phyloP scores from a whole-genome alignment of 805 yeast genomes.

The Dipodascus albidus region DNA sequence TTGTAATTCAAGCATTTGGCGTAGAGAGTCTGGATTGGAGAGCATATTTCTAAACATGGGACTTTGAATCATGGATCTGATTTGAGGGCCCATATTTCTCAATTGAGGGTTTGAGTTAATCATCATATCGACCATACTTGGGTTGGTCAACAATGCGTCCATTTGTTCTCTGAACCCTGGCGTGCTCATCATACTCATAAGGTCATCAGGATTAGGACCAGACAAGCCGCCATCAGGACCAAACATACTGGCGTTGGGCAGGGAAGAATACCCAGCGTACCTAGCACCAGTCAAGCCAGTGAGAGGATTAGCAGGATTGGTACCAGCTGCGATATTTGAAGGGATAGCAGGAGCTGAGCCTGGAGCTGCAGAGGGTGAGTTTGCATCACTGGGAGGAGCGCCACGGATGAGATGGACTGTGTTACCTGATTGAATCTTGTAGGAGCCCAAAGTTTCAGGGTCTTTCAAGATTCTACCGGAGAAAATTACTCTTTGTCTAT shows the following conservation, averaged over 20 bases:
- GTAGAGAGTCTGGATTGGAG: constrained; percentile 74
- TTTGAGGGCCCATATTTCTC: constrained; percentile 76
- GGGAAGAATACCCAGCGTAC: constrained; percentile 82
- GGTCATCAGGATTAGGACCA: constrained; percentile 61
- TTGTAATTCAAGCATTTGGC: constrained; percentile 71
- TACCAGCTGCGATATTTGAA: constrained; percentile 76
- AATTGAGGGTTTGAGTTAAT: constrained; percentile 77
- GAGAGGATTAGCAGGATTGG: constrained; percentile 78
- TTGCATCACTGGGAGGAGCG: constrained; percentile 35
- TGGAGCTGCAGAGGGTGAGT: constrained; percentile 14
- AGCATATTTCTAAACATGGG: constrained; percentile 72
- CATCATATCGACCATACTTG: constrained; percentile 76
- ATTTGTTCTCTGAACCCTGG: constrained; percentile 76
- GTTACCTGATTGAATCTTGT: constrained; percentile 78
- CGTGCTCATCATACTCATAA: constrained; percentile 62
- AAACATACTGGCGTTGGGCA: constrained; percentile 81
- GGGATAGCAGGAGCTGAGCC: constrained; percentile 37
- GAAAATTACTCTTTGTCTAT: constrained; percentile 80
- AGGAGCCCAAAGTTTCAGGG: constrained; percentile 55
- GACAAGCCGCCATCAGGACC: constrained; percentile 90
- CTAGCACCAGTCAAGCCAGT: constrained; percentile 92
- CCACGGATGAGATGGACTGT: constrained; percentile 85
- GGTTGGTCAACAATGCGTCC: constrained; percentile 74
- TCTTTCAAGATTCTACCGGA: constrained; percentile 92
- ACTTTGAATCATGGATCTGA: constrained; percentile 72